Percentiles rank a stretch among this genome's conserved stretches.
These are phyloP conservation scores for Pyrenula aspistea DNA, from an alignment of 495 filamentous ascomycete species.

Conservation along the genomic window DNA sequence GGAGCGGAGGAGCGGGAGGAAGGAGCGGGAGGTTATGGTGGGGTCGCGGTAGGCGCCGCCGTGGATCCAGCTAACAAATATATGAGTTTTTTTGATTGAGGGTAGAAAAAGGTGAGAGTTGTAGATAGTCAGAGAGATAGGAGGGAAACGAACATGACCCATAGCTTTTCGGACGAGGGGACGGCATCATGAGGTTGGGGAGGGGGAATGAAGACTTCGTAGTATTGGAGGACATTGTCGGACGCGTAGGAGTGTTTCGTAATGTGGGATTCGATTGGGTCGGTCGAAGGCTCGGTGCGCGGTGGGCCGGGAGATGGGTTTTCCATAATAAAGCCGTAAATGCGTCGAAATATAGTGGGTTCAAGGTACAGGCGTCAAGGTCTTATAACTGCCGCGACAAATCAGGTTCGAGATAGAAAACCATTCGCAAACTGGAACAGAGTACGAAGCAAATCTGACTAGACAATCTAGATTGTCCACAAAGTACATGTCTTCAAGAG, in stretches of 20 bases:
- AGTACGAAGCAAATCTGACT: too few species aligned
- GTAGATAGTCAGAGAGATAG: slow-evolving; percentile 5
- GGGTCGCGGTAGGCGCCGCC: slow-evolving; percentile 88
- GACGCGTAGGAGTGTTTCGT: not conserved
- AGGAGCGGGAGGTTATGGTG: slow-evolving; percentile 34
- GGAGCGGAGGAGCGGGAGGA: slow-evolving; percentile 26
- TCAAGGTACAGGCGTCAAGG: not conserved
- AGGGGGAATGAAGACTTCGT: not conserved
- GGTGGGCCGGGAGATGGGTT: too few species aligned
- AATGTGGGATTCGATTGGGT: not conserved
- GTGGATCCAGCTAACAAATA: slow-evolving; percentile 54
- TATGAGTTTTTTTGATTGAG: not conserved
- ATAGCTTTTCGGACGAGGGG: slow-evolving; percentile 5
- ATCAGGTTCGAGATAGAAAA: slow-evolving; percentile 22
- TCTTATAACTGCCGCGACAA: slow-evolving; percentile 38
- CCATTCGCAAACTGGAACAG: too few species aligned
- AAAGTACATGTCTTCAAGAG: too few species aligned
- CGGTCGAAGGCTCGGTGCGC: too few species aligned
- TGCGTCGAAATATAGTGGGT: not conserved
- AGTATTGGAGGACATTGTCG: not conserved
- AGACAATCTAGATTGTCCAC: too few species aligned
- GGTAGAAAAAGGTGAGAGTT: slow-evolving; percentile 11
- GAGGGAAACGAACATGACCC: not conserved
- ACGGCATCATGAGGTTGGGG: not conserved
- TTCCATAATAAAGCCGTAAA: too few species aligned